Percentiles rank a stretch among this genome's conserved stretches.
Conservation (phyloP, 805 yeast species). For the Teunomyces kruisii region DNA sequence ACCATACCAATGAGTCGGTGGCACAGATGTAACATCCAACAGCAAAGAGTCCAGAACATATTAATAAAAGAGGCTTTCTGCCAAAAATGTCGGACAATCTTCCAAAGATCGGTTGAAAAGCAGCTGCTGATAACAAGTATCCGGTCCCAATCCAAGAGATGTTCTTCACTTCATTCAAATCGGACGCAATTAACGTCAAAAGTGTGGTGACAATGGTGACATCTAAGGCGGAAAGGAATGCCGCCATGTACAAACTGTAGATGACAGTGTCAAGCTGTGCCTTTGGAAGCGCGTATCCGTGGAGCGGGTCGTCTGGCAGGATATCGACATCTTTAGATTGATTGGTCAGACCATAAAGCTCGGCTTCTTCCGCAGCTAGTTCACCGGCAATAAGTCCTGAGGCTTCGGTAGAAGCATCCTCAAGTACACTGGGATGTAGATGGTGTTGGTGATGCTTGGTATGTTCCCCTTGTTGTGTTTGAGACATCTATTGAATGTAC, state of each 20-base stretch:
- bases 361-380: conserved; percentile 33
- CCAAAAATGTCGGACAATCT: conserved; percentile 74
- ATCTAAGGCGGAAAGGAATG: conserved; percentile 65
- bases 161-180: conserved; percentile 59
- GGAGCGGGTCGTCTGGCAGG: conserved; percentile 9
- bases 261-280: conserved; percentile 29
- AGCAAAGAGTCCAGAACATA: conserved; percentile 56
- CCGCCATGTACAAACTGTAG: conserved; percentile 32
- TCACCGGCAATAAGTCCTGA: conserved; percentile 38
- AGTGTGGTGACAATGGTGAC: conserved; percentile 66
- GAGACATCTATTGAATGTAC: background rate
- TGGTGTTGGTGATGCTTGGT: background rate
- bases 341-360: conserved; percentile 10
- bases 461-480: background rate
- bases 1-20: conserved; percentile 44
- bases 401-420: conserved; percentile 30
- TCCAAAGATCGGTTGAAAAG: conserved; percentile 73
- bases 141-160: conserved; percentile 76
- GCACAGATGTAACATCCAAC: conserved; percentile 57
- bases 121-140: conserved; percentile 64
- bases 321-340: conserved; percentile 13
- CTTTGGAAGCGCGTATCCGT: conserved; percentile 30
- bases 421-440: conserved; percentile 17
- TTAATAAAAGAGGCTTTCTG: conserved; percentile 47
- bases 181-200: conserved; percentile 65